Evolutionary conservation across 805 yeast genomes (phyloP), one percentile per base, ranked within the genome.

Genomic region (Allodekkera sacchari): DNA sequence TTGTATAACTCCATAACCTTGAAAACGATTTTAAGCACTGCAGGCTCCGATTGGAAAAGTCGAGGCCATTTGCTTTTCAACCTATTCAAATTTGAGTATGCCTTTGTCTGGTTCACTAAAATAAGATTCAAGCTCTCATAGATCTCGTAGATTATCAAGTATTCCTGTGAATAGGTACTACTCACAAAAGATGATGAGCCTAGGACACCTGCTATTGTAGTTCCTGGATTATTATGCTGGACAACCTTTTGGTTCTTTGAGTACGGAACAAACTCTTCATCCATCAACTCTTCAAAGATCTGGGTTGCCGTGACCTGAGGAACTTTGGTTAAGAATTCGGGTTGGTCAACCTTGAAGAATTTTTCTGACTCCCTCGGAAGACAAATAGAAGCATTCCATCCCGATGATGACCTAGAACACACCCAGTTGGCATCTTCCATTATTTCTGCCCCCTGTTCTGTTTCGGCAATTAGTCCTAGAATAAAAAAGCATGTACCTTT

Each of bases 351-450:
- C 10, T 30, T 22, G 31, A 47, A 47, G 30, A 53, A 51, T 9
- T 27, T 28, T 4, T 31, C 27, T 7, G 42, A 21, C 8, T 46
- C 37, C 18, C 40, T 42, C 7, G 59, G 59, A 18, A 55, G 31
- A 39, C 57, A 48, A 15, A 52, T 20, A 1, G 50, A 45, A 8
- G 46, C 22, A 17, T 75, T 70, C 2, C 50, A 42, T n/a, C 63
- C 63, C 37, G 59, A 57, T 0, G 61, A 53, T 30, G 64, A 64
- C 18, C 64, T 45, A 18, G 69, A 67, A 13, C 74, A 64, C 27
- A 54, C 59, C 96, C 96, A 89, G 2, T 77, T 77, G 33, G 69
- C 61, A 44, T 85, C 95, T 48, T 84, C 95, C 34, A 88, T 59
- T 11, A 87, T 74, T 48, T 88, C 96, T 15, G 77, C 66, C 0